Conservation (phyloP, 1,284 basidiomycete species). For the Filobasidium uniguttulatum region DNA sequence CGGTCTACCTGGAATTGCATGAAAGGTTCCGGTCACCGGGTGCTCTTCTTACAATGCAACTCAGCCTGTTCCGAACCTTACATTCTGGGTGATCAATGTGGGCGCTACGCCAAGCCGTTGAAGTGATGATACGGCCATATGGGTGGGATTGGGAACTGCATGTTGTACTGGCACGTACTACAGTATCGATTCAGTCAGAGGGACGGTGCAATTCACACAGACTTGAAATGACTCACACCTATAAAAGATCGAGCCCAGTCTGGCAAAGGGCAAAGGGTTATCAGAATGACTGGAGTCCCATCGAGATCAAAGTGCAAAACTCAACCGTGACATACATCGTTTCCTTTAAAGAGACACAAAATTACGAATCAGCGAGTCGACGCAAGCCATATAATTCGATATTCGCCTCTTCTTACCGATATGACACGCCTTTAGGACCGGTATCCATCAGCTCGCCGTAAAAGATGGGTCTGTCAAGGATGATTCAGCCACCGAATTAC, state of each 20-base stretch:
- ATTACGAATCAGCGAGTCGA: too few relatives aligned
- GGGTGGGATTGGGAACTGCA: conserved; percentile 69
- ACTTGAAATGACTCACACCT: conserved; percentile 25
- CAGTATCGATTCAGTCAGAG: background rate
- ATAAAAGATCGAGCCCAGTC: conserved; percentile 59
- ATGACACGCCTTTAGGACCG: conserved; percentile 50
- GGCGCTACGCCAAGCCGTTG: conserved; percentile 53
- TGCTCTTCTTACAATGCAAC: background rate
- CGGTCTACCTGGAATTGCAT: conserved; percentile 78
- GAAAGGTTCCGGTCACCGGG: background rate
- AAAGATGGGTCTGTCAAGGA: conserved; percentile 36
- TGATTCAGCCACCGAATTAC: background rate
- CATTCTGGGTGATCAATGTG: conserved; percentile 72
- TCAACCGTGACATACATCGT: conserved; percentile 22
- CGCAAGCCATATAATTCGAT: too few relatives aligned
- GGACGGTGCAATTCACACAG: background rate
- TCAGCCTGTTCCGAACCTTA: conserved; percentile 13
- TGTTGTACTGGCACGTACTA: conserved; percentile 62
- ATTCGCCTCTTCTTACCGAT: conserved; percentile 52
- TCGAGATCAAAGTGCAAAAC: too few relatives aligned
- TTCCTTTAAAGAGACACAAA: conserved; percentile 23
- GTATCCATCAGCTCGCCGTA: conserved; percentile 70
- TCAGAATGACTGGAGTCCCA: background rate
- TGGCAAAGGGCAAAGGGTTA: conserved; percentile 3
- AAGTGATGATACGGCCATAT: conserved; percentile 68